Base-by-base conservation (phyloP, 192 early-diverging fungal genomes). In the Powellomyces hirtus region DNA sequence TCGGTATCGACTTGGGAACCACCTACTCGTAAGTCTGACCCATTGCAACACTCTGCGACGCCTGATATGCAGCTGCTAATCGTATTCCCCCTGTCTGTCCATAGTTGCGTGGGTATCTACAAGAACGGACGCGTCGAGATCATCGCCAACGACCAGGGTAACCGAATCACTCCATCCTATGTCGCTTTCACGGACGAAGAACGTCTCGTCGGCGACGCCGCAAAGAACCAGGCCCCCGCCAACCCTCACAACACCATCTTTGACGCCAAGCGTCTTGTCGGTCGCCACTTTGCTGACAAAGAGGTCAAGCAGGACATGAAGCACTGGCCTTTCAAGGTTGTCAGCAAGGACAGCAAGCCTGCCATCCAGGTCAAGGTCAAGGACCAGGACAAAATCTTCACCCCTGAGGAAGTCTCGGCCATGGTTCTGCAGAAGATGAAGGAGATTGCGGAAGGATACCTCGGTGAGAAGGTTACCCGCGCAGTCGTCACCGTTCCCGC, bases 401-500 rank as follows among this genome's bases (percentile, higher is more conserved):
- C 90, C 36, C 93, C 95, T 51, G 95, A 97, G 82, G 95, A 96
- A 81, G 90, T 98, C 81, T 98, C 96, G 22, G 91, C 96, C 71
- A 96, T 98, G 94, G 89, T 98, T 60, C 86, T 98, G 51, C 70
- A 80, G 78, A 94, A 93, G 80, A 96, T 98, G 92, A 94, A 93
- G 89, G 92, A 94, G 67, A 89, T 86, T 66, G 94, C 94, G 63
- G 94, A 95, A 80, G 76, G 86, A 40, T 96, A 90, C 81, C 83
- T 96, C 42, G 89, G 88, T 77, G 78, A 86, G 75, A 88, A 89
- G 72, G 93, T 98, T 66, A 92, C 88, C 59, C 87, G 92, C 80
- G 95, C 94, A 65, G 93, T 98, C 61, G 89, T 98, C 77, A 98
- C 96, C 36, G 96, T 98, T 65, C 96, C 96, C 56, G 95, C 95